Percentiles rank a stretch among this genome's conserved stretches.
Evolutionary conservation across 2,329 filamentous ascomycete species (phyloP).

Genomic region (Ophiostoma ulmi): DNA sequence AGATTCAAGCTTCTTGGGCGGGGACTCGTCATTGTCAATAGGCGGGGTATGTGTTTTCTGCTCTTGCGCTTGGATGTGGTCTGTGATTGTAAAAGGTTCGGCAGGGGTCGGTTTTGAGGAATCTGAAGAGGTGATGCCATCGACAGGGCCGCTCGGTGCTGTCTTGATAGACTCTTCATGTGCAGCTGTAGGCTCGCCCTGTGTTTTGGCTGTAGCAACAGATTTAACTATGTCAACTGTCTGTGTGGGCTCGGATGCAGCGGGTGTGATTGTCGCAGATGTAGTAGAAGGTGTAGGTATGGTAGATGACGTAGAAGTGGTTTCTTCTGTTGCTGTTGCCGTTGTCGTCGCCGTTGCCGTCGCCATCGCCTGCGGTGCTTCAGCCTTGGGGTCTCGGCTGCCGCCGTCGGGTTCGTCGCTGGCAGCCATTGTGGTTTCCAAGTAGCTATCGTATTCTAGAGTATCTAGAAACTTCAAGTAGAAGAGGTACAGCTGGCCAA

Average conservation of each 20-base stretch:
- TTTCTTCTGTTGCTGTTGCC: not conserved
- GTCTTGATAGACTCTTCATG: not conserved
- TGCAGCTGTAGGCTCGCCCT: not conserved
- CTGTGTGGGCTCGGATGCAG: not conserved
- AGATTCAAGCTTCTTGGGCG: conserved; percentile 22
- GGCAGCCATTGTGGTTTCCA: conserved; percentile 20
- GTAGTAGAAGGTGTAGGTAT: not conserved
- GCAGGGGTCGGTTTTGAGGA: not conserved
- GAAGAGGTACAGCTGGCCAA: not conserved
- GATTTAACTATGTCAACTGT: conserved; percentile 2
- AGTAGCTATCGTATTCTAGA: not conserved
- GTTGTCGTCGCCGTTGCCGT: not conserved
- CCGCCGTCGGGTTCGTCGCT: conserved; percentile 20
- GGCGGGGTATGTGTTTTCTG: not conserved
- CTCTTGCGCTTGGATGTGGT: not conserved
- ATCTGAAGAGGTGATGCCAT: not conserved
- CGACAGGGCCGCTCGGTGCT: not conserved
- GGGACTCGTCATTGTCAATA: conserved; percentile 17
- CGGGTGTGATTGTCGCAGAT: not conserved
- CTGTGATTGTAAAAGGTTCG: not conserved
- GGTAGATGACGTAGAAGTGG: not conserved
- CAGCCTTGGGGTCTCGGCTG: conserved; percentile 6
- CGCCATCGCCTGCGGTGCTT: not conserved
- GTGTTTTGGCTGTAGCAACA: not conserved
- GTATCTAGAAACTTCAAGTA: not conserved